Base-by-base conservation (phyloP, 2,329 filamentous ascomycete genomes). In the Tolypocladium tropicale region DNA sequence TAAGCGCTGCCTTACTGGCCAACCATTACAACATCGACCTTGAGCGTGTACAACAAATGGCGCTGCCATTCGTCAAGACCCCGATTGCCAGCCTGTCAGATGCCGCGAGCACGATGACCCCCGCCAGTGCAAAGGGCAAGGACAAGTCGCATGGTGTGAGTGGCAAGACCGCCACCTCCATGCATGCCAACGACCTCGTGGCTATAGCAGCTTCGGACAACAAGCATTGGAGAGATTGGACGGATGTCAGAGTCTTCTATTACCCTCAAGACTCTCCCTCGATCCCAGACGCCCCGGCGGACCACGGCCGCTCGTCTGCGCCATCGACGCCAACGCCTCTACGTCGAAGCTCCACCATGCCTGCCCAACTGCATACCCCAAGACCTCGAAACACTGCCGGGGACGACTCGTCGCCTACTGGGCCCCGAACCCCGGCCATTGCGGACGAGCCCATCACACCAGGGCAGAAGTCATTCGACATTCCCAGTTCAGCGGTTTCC, bases 141-240 rank as follows among this genome's bases (percentile, higher is more conserved):
- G 90, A 95, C 14, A 92, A 88, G 70, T 69, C 74, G 3, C 62
- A 65, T 23, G 62, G 66, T 72, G 56, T 64, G 60, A 53, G 63
- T 67, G 49, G 70, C 66, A 78, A 78, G 63, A 77, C 77, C 56
- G 75, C 81, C 25, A 78, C 78, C 6, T 76, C 80, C 34, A 81
- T 88, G 70, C 85, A 89, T 70, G 88, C 89, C n/a, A 92, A 92
- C 61, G 90, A 99, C 70, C 74, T 99, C 55, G 83, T 88, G 36
- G 82, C 86, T 14, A 76, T 97, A 56, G 85, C 86, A 53, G 85
- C 85, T 56, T 78, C 81, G 28, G 79, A 78, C 32, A 71, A 78
- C 49, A 67, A 67, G 28, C 72, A 77, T 25, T 95, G 89, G 86
- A 81, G 84, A 58, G 85, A 88, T 56, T 95, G 90, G 86, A 89